Evolutionary conservation across 768 basidiomycete species (phyloP).

Genomic region (Omphalotus guepiniiformis): DNA sequence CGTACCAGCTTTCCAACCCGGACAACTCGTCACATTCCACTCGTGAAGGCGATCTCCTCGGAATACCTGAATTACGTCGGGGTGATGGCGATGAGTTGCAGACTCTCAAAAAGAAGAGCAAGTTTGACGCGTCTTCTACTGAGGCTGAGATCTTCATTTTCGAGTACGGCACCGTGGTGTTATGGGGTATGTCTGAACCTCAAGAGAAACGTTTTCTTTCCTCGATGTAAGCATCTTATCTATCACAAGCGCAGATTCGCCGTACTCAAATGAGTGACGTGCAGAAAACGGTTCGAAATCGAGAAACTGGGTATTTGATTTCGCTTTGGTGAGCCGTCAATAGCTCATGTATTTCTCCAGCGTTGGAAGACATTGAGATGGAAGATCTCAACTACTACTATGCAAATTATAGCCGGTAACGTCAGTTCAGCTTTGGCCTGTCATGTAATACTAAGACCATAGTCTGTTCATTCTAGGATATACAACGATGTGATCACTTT

Average conservation of each 20-base stretch:
- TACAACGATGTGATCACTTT: slow-evolving; percentile 98
- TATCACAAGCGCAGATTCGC: not conserved
- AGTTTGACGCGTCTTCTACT: slow-evolving; percentile 59
- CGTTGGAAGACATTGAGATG: slow-evolving; percentile 88
- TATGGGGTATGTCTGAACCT: slow-evolving; percentile 96
- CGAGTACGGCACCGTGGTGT: slow-evolving; percentile 91
- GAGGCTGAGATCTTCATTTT: slow-evolving; percentile 92
- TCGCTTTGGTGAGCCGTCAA: not conserved
- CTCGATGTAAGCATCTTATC: slow-evolving; percentile 64
- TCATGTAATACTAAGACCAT: not conserved
- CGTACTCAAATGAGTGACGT: slow-evolving; percentile 12
- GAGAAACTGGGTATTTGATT: slow-evolving; percentile 67
- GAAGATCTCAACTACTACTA: slow-evolving; percentile 97
- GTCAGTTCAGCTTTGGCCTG: slow-evolving; percentile 8
- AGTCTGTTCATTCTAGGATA: slow-evolving; percentile 45
- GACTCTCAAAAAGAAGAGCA: slow-evolving; percentile 52
- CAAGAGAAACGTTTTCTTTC: slow-evolving; percentile 89
- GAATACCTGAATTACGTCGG: slow-evolving; percentile 64
- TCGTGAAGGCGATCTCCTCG: slow-evolving; percentile 61
- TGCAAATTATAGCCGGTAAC: slow-evolving; percentile 91
- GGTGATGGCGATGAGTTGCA: slow-evolving; percentile 25
- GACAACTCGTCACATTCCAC: slow-evolving; percentile 19
- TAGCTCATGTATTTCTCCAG: slow-evolving; percentile 31
- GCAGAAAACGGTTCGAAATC: slow-evolving; percentile 89
- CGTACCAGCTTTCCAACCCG: slow-evolving; percentile 53